A percentile compares a stretch with the other conserved stretches of the same genome.
Conservation (phyloP, 2,329 filamentous ascomycete species). For the Pseudogymnoascus sp. region DNA sequence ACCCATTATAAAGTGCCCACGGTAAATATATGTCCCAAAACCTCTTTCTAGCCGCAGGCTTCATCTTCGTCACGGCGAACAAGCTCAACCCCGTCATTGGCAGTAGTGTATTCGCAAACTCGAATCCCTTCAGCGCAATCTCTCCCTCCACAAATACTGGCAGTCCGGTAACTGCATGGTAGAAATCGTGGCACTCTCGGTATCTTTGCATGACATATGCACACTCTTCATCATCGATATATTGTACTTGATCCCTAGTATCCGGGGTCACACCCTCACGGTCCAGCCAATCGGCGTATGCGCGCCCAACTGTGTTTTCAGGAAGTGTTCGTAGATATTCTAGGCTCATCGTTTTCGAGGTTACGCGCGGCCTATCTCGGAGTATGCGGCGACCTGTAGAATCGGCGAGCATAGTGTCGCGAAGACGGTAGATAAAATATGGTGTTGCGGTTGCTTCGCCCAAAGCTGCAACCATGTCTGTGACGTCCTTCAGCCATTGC, state of each 20-base stretch:
- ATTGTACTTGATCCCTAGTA: conserved; percentile 72
- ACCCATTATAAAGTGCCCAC: conserved; percentile 82
- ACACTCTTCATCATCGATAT: conserved; percentile 91
- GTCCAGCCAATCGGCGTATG: conserved; percentile 88
- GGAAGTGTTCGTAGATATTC: conserved; percentile 64
- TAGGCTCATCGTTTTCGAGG: conserved; percentile 59
- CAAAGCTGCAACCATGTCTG: conserved; percentile 88
- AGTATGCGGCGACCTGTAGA: conserved; percentile 86
- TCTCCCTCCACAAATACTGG: conserved; percentile 93
- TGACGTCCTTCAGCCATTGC: conserved; percentile 9
- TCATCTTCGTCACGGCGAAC: conserved; percentile 59
- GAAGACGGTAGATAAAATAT: conserved; percentile 88
- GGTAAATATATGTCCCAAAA: conserved; percentile 75
- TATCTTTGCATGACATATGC: conserved; percentile 99
- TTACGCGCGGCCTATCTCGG: conserved; percentile 80
- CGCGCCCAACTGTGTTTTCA: conserved; percentile 64
- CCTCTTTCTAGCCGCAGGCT: conserved; percentile 52
- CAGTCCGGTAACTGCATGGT: conserved; percentile 86
- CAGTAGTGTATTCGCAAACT: conserved; percentile 88
- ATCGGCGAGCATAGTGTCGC: conserved; percentile 78
- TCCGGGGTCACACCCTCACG: conserved; percentile 89
- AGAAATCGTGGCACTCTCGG: conserved; percentile 95
- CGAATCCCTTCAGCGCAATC: conserved; percentile 94
- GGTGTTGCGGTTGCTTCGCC: conserved; percentile 91
- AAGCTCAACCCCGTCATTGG: conserved; percentile 91